phyloP scores from a whole-genome alignment of 106 monocot species.

The Dioscorea alata region DNA sequence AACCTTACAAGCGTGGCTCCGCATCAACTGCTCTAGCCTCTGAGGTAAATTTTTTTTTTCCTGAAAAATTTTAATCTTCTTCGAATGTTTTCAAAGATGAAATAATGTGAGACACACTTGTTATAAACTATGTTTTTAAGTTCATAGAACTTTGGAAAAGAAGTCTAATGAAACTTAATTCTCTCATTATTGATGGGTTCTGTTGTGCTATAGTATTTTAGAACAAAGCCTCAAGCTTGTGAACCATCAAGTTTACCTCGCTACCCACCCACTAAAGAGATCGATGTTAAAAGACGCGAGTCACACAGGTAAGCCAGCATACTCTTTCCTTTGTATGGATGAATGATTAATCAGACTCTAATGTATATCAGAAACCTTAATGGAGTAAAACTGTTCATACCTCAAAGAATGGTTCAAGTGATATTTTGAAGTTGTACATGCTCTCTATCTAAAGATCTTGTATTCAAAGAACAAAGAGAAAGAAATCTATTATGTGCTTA shows the following conservation, averaged over 20 bases:
- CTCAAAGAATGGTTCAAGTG: no score
- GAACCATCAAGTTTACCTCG: slow-evolving; percentile 83
- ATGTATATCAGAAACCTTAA: no score
- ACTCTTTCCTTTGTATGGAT: no score
- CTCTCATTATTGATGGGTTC: slow-evolving; percentile 5
- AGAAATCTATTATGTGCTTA: no score
- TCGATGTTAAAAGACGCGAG: slow-evolving; percentile 77
- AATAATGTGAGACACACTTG: background rate
- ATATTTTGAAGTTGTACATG: no score
- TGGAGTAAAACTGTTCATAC: no score
- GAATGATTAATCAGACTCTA: no score
- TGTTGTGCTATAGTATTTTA: slow-evolving; percentile 59
- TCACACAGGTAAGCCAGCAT: slow-evolving; percentile 30
- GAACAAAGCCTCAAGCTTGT: slow-evolving; percentile 60
- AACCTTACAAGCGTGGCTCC: slow-evolving; percentile 65
- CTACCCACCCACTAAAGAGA: slow-evolving; percentile 84
- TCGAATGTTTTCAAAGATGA: background rate
- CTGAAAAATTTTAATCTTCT: background rate
- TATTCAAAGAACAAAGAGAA: no score
- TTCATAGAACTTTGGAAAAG: no score
- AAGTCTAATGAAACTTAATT: no score
- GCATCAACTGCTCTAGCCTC: slow-evolving; percentile 71
- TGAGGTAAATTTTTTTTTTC: slow-evolving; percentile 37
- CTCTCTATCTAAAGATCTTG: no score
- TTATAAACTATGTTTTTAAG: no score